Percentiles rank a stretch among this genome's conserved stretches.
phyloP scores from a whole-genome alignment of 257 asterid genomes.

The Capsicum baccatum region DNA sequence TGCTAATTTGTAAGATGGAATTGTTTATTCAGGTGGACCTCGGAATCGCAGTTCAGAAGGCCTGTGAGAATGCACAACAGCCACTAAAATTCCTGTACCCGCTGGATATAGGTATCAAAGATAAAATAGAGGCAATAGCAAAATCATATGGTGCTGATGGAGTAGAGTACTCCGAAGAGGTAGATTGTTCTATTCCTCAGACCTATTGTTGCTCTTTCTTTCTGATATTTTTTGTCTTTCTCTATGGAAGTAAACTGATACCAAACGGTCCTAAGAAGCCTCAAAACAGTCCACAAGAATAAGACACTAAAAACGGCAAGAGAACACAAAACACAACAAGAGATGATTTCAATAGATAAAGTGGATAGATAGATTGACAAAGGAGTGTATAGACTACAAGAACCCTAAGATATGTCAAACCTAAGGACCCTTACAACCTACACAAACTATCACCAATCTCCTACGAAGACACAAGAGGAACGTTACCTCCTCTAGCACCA shows the following conservation, averaged over 20 bases:
- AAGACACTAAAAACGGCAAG: too few species aligned
- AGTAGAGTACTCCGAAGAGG: slow-evolving; percentile 95
- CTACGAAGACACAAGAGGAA: too few species aligned
- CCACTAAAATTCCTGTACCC: slow-evolving; percentile 88
- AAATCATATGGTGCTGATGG: slow-evolving; percentile 96
- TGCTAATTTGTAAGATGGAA: background rate
- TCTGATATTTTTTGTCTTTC: background rate
- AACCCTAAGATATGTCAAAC: too few species aligned
- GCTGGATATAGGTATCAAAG: slow-evolving; percentile 78
- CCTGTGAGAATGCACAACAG: slow-evolving; percentile 77
- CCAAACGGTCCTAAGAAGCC: too few species aligned
- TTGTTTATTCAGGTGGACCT: slow-evolving; percentile 74
- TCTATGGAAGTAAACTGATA: background rate
- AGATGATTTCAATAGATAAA: too few species aligned
- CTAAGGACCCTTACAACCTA: too few species aligned
- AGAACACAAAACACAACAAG: too few species aligned
- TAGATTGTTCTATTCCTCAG: slow-evolving; percentile 31
- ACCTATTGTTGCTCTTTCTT: background rate
- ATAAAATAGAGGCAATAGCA: slow-evolving; percentile 92
- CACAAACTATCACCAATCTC: too few species aligned
- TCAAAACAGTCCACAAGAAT: too few species aligned
- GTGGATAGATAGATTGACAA: too few species aligned
- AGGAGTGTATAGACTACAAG: too few species aligned
- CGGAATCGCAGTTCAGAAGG: slow-evolving; percentile 86
- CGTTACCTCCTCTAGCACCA: too few species aligned